Evolutionary conservation across 148 eudicot species (phyloP), one percentile per base, ranked within the genome.

Genomic region (Chenopodium quinoa): DNA sequence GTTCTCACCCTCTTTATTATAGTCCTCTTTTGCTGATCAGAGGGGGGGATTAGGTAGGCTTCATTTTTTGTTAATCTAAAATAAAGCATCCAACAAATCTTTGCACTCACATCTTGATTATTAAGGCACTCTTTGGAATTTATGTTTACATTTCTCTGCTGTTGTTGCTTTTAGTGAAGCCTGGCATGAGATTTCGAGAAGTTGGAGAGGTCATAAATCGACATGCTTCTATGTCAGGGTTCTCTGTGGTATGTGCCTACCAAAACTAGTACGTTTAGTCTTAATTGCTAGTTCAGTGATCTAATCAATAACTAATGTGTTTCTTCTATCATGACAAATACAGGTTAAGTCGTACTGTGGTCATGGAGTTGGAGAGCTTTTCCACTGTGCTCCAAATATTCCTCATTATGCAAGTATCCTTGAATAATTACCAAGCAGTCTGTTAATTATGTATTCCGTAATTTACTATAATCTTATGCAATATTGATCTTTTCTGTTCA

Each of bases 321-420:
- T 37, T 68, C 48, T 46, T 34, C 56, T 62, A 34, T 72, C 68
- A 56, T 78, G 84, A 80, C 82, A 74, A 58, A 71, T 84, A 78
- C 80, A 96, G 99, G 99, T 92, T 76, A 96, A 88, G 84, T 92
- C 99, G 50, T 89, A 89, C 80, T 91, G 95, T 84, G 99, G 99
- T 81, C 99, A 96, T 89, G 99, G 99, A 69, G 91, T 96, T 83
- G 99, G 99, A 83, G 99, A 94, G 82, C 99, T 94, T 79, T 96
- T 96, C 90, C 99, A 96, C 66, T 93, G 99, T 86, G 98, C 99
- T 64, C 99, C 99, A 77, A 96, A 93, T 83, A 94, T 96, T 86
- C 99, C 99, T 81, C 99, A 94, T 80, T 96, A 96, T 87, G 87
- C 95, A 34, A 91, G 99, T 96, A 96, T 92, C 97, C 97, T 92